Conservation (phyloP, 768 basidiomycete genomes). For the Russula virescens region DNA sequence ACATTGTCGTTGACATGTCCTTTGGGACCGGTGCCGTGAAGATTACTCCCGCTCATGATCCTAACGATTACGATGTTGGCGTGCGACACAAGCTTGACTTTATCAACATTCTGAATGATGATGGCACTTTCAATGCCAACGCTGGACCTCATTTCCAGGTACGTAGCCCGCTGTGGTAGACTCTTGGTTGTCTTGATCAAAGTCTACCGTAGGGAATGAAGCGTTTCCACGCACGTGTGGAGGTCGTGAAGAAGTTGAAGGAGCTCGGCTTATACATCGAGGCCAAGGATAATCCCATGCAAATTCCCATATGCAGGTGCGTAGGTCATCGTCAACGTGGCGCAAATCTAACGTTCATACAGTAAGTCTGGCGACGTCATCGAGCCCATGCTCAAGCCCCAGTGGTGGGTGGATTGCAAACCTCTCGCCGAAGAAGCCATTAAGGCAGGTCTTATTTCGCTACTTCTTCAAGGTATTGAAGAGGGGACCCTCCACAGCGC, state of each 20-base stretch:
- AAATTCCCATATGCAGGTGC: slow-evolving; percentile 86
- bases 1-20: slow-evolving; percentile 81
- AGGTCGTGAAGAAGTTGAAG: slow-evolving; percentile 77
- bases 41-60: slow-evolving; percentile 97
- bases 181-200: background rate
- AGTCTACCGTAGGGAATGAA: slow-evolving; percentile 75
- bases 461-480: background rate
- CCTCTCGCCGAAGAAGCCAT: slow-evolving; percentile 87
- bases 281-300: slow-evolving; percentile 95
- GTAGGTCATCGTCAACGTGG: slow-evolving; percentile 24
- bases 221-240: slow-evolving; percentile 87
- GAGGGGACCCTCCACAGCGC: slow-evolving; percentile 44
- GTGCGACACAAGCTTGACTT: slow-evolving; percentile 82
- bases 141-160: slow-evolving; percentile 76
- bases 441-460: slow-evolving; percentile 44
- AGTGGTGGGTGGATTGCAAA: slow-evolving; percentile 98
- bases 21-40: slow-evolving; percentile 99
- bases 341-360: slow-evolving; percentile 7
- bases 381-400: slow-evolving; percentile 91
- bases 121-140: slow-evolving; percentile 91
- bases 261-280: slow-evolving; percentile 83
- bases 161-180: slow-evolving; percentile 12
- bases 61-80: slow-evolving; percentile 95
- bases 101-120: slow-evolving; percentile 93
- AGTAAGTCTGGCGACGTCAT: slow-evolving; percentile 97